Evolutionary conservation across 202 grass and related monocot species (phyloP).

Genomic region (Zoysia matrella): DNA sequence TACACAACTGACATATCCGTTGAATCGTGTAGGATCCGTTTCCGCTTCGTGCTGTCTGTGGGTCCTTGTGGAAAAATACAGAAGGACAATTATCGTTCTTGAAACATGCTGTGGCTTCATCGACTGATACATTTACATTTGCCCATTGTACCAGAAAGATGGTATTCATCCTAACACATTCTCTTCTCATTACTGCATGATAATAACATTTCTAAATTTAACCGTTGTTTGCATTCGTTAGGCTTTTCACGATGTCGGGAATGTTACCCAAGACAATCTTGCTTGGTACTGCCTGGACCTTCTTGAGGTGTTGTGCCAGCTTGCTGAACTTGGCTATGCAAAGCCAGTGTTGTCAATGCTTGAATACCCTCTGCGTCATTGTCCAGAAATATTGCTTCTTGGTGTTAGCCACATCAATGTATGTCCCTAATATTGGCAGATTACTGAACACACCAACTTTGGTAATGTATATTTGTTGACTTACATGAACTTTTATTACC

Average conservation of each 20-base stretch:
- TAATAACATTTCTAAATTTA: conserved; percentile 1
- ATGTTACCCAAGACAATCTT: conserved; percentile 63
- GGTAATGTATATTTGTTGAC: conserved; percentile 25
- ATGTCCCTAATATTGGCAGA: conserved; percentile 14
- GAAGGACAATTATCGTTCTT: conserved; percentile 90
- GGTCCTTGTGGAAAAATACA: conserved; percentile 90
- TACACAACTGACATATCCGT: conserved; percentile 43
- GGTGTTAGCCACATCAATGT: conserved; percentile 87
- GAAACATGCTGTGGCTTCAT: conserved; percentile 68
- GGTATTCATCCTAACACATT: conserved; percentile 49
- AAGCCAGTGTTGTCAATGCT: conserved; percentile 63
- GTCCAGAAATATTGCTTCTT: conserved; percentile 77
- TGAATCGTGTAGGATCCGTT: conserved; percentile 76
- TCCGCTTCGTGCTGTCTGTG: conserved; percentile 82
- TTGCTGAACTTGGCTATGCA: conserved; percentile 80
- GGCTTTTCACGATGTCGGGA: conserved; percentile 65
- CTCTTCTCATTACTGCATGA: conserved; percentile 7
- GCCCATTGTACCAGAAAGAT: conserved; percentile 67
- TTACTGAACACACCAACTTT: conserved; percentile 1
- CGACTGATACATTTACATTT: conserved; percentile 75
- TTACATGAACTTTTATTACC: conserved; percentile 22
- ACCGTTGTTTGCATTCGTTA: conserved; percentile 46
- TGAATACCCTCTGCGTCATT: conserved; percentile 69
- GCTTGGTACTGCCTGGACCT: conserved; percentile 93
- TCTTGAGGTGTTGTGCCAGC: conserved; percentile 78